Evolutionary conservation across 139 green algal species (phyloP).

Genomic region (Asterochloris sp.): DNA sequence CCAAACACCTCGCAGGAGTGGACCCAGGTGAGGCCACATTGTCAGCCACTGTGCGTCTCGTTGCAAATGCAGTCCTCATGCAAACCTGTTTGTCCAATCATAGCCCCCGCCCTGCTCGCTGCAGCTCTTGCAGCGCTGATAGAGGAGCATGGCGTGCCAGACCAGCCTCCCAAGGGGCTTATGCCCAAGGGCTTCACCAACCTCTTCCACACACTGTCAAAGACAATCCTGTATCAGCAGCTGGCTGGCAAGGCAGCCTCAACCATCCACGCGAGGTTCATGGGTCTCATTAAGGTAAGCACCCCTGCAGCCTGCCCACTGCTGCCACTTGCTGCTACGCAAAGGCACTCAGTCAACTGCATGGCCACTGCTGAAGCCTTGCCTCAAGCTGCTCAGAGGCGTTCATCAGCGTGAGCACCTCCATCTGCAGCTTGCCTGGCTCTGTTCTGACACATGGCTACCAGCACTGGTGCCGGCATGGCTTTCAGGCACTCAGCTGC

Average conservation of each 20-base stretch:
- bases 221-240: conserved; percentile 9
- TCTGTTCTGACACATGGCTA: neutral
- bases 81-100: neutral
- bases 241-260: conserved; percentile 4
- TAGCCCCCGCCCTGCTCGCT: neutral
- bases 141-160: conserved; percentile 12
- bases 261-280: neutral
- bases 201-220: conserved; percentile 7
- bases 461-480: no score
- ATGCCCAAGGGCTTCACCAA: conserved; percentile 13
- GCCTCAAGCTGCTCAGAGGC: no score
- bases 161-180: neutral
- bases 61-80: neutral
- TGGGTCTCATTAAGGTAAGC: conserved; percentile 3
- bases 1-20: neutral
- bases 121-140: conserved; percentile 13
- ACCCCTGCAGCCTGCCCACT: no score
- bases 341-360: no score
- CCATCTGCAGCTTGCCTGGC: neutral
- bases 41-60: neutral
- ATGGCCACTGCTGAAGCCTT: no score
- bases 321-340: no score
- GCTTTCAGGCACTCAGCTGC: no score
- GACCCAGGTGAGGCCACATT: neutral
- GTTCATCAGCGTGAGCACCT: neutral